Conservation (phyloP, 805 yeast genomes). For the Zygoascus ofunaensis region DNA sequence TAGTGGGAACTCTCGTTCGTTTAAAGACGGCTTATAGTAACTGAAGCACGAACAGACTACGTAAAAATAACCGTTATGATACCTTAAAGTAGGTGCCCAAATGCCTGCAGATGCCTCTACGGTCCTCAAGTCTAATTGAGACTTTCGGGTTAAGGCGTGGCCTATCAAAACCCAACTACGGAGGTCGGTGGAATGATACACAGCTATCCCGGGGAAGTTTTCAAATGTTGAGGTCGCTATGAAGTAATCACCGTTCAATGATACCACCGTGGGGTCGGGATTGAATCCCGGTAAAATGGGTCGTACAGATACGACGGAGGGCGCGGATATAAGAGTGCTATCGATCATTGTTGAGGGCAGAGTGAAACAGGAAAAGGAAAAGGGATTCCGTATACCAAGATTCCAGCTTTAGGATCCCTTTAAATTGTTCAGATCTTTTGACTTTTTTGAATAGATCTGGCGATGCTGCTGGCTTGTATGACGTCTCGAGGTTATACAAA, state of each 20-base stretch:
- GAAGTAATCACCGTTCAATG: conserved; percentile 2
- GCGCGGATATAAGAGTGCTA: not conserved
- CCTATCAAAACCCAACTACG: not conserved
- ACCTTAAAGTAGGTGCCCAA: conserved; percentile 4
- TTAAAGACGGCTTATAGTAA: not conserved
- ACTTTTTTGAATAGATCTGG: no score
- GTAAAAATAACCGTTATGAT: conserved; percentile 5
- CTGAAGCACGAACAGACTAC: conserved; percentile 1
- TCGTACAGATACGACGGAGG: not conserved
- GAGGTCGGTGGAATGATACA: conserved; percentile 1
- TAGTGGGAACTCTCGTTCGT: conserved; percentile 1
- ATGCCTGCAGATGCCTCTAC: not conserved
- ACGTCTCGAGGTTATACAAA: no score
- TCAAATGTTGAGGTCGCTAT: conserved; percentile 6
- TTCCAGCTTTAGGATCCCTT: no score
- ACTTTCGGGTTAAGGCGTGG: not conserved
- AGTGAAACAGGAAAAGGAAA: not conserved
- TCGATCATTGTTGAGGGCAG: no score
- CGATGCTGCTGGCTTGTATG: no score
- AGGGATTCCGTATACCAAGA: not conserved
- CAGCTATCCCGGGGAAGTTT: conserved; percentile 1
- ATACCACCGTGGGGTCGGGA: conserved; percentile 5
- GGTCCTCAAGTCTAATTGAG: not conserved
- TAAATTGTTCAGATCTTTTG: no score
- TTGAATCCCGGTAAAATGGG: conserved; percentile 2